These are phyloP conservation scores for Fusarium brachygibbosum DNA, from an alignment of 2,329 filamentous ascomycete species.

Conservation along the genomic window DNA sequence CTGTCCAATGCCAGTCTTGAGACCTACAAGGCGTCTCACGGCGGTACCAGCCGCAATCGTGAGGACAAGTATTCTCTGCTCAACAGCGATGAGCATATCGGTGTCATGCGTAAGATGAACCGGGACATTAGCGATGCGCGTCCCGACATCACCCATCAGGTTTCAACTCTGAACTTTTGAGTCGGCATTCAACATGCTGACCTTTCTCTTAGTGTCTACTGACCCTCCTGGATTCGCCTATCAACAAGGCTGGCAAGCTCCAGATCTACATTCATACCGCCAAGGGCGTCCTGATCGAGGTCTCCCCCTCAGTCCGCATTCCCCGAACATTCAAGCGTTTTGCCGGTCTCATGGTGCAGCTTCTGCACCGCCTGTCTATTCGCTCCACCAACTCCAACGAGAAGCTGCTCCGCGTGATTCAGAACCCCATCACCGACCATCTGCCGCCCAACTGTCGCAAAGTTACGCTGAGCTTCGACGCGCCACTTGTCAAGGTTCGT, in stretches of 20 bases:
- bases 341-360: slow-evolving; percentile 97
- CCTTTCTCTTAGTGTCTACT: slow-evolving; percentile 81
- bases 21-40: slow-evolving; percentile 92
- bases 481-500: slow-evolving; percentile 85
- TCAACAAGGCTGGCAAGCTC: slow-evolving; percentile 97
- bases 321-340: slow-evolving; percentile 99
- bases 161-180: slow-evolving; percentile 59
- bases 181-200: slow-evolving; percentile 64
- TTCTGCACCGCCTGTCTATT: slow-evolving; percentile 95
- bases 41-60: slow-evolving; percentile 73
- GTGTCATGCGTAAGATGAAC: slow-evolving; percentile 99
- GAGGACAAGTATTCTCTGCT: slow-evolving; percentile 98
- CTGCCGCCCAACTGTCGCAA: slow-evolving; percentile 97
- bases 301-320: slow-evolving; percentile 97
- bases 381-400: slow-evolving; percentile 97
- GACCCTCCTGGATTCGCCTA: slow-evolving; percentile 94
- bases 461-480: slow-evolving; percentile 95
- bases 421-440: slow-evolving; percentile 97
- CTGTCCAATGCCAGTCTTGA: slow-evolving; percentile 97
- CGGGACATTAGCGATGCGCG: slow-evolving; percentile 97
- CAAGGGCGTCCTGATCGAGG: slow-evolving; percentile 96
- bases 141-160: slow-evolving; percentile 98
- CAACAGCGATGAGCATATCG: slow-evolving; percentile 99
- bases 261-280: slow-evolving; percentile 99
- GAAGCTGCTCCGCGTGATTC: slow-evolving; percentile 96